These are phyloP conservation scores for Venturia aucupariae DNA, from an alignment of 2,329 filamentous ascomycete species.

Conservation along the genomic window DNA sequence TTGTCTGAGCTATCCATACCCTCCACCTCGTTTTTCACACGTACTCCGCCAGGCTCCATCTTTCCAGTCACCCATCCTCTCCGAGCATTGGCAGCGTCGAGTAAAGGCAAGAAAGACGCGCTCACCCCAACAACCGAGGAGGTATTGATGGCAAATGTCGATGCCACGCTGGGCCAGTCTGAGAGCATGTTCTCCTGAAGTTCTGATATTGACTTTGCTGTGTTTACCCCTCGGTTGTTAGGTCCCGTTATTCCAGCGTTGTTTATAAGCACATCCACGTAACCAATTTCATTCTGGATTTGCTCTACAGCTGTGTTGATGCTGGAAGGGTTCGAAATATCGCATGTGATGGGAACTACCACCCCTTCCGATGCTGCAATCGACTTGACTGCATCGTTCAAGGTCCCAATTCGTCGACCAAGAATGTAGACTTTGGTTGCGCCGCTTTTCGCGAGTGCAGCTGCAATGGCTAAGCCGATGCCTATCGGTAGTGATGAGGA, in stretches of 20 bases:
- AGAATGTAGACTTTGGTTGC: constrained; percentile 38
- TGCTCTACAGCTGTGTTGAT: constrained; percentile 32
- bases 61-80: constrained; percentile 30
- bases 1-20: constrained; percentile 20
- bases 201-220: constrained; percentile 34
- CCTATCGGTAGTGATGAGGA: constrained; percentile 20
- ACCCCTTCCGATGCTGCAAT: constrained; percentile 26
- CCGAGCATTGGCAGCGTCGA: constrained; percentile 35
- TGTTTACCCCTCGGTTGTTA: constrained; percentile 31
- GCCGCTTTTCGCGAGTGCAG: constrained; percentile 32
- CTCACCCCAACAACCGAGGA: constrained; percentile 31
- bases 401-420: constrained; percentile 32
- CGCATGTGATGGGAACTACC: constrained; percentile 34
- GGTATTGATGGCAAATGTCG: constrained; percentile 23
- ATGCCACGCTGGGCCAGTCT: constrained; percentile 26
- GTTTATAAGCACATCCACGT: constrained; percentile 44
- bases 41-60: constrained; percentile 21
- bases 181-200: constrained; percentile 33
- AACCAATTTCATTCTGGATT: constrained; percentile 34
- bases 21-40: constrained; percentile 18
- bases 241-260: constrained; percentile 43
- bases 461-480: constrained; percentile 32
- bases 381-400: constrained; percentile 30
- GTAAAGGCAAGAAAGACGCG: constrained; percentile 33
- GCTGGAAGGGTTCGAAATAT: constrained; percentile 34